Conservation (phyloP, 208 protist genomes). For the Angomonas ambiguus region DNA sequence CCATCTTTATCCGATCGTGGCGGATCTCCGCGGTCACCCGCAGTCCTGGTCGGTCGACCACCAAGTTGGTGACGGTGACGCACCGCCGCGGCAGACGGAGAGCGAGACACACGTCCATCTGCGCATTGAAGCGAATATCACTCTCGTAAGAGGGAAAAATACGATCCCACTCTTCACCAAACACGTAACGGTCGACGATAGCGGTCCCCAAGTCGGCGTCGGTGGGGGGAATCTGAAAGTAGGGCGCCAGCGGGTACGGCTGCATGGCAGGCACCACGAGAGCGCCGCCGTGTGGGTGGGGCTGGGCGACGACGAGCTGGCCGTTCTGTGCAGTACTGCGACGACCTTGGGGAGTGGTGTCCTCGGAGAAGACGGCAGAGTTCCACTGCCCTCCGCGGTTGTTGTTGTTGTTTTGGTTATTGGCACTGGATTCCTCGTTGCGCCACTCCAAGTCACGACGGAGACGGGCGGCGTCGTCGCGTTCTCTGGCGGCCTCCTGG, state of each 20-base stretch:
- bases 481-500: slow-evolving; percentile 52
- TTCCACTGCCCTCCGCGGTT: not conserved
- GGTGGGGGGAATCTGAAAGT: slow-evolving; percentile 9
- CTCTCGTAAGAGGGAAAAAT: slow-evolving; percentile 55
- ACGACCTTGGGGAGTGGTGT: slow-evolving; percentile 11
- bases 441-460: slow-evolving; percentile 59
- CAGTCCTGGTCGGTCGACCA: slow-evolving; percentile 64
- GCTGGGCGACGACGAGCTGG: slow-evolving; percentile 9
- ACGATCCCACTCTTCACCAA: slow-evolving; percentile 62
- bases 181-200: slow-evolving; percentile 76
- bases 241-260: slow-evolving; percentile 14
- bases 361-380: not conserved
- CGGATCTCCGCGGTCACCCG: slow-evolving; percentile 71
- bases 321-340: slow-evolving; percentile 6
- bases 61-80: slow-evolving; percentile 55
- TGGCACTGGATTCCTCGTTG: slow-evolving; percentile 19
- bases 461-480: slow-evolving; percentile 45
- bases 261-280: slow-evolving; percentile 11
- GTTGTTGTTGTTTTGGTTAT: slow-evolving; percentile 7
- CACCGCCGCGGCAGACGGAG: slow-evolving; percentile 62
- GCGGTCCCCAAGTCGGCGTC: slow-evolving; percentile 43
- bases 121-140: slow-evolving; percentile 66
- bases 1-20: slow-evolving; percentile 34
- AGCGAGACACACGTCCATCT: slow-evolving; percentile 72
- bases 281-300: not conserved